Conservation (phyloP, 768 basidiomycete species). For the Cystofilobasidium bisporidii region DNA sequence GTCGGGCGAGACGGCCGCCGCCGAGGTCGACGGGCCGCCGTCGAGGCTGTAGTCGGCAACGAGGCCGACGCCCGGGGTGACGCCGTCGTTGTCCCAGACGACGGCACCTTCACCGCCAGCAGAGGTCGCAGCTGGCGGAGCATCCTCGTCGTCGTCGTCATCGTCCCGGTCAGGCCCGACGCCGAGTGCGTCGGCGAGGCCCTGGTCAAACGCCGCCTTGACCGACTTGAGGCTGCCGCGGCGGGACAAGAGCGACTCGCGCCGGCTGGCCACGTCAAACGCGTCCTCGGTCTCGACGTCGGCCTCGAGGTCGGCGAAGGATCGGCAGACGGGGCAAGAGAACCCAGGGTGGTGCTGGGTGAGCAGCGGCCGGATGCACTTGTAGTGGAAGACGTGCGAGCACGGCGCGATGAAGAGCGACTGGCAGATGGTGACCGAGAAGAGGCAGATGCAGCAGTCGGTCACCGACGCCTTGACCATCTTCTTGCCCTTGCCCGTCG, state of each 20-base stretch:
- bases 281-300: conserved; percentile 70
- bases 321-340: conserved; percentile 87
- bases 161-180: not conserved
- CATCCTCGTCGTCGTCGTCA: not conserved
- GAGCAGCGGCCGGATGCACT: conserved; percentile 86
- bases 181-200: conserved; percentile 11
- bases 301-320: conserved; percentile 88
- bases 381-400: conserved; percentile 71
- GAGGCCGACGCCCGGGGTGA: not conserved
- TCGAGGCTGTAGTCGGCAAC: too few relatives aligned
- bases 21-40: too few relatives aligned
- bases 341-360: conserved; percentile 85
- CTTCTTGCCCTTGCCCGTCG: conserved; percentile 31
- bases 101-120: too few relatives aligned
- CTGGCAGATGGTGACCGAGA: conserved; percentile 85
- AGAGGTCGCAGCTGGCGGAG: too few relatives aligned
- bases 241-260: conserved; percentile 23
- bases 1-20: too few relatives aligned
- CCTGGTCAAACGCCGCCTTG: conserved; percentile 22
- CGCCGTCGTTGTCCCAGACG: not conserved
- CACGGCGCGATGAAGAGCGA: conserved; percentile 96
- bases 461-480: conserved; percentile 39
- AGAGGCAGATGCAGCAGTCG: conserved; percentile 91
- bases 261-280: conserved; percentile 37
- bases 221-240: conserved; percentile 22